Base-by-base conservation (phyloP, 768 basidiomycete genomes). In the Kwoniella europaea region DNA sequence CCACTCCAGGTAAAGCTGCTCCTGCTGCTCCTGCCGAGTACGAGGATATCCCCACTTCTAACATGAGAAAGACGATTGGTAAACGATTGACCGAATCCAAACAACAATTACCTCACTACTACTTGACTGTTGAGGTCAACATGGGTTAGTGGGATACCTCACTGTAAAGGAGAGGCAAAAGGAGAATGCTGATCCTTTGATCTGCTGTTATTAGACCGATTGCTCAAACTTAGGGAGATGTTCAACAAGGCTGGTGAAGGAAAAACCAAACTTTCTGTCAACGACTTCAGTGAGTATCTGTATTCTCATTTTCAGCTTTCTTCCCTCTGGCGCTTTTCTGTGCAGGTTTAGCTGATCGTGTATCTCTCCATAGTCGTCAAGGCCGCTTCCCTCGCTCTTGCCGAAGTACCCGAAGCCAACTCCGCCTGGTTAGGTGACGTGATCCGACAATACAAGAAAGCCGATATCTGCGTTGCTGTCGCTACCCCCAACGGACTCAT, bases 341-440 rank as follows among this genome's bases (percentile, higher is more conserved):
- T 74, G 44, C 12, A 46, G 18, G 3, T 50, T 18, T 13, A 50
- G 46, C 46, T 50, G 46, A 50, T 50, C 12, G 3, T 18, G 12
- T 65, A 43, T n/a, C 52, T 46, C 46, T 18, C 24, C 15, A 13
- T 52, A 84, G 83, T 99, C 79, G 90, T 98, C 81, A 99, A 99
- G 85, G 97, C 94, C 4, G 89, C 91, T 42, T 89, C 91, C 10
- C 91, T 93, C 77, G 95, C 97, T 1, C 87, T 98, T 61, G 88
- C 88, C 54, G 97, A 98, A 79, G 95, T 98, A 41, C 97, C 97
- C 57, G 97, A 98, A 83, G 95, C 91, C 75, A 99, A 99, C 87
- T 93, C 94, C 63, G 94, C 95, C 13, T 98, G 96, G 97, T 84
- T 98, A 71, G 95, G 95, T 74, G 96, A 99, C 74, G 88, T 90